Evolutionary conservation across 2,329 filamentous ascomycete genomes (phyloP), one percentile per base, ranked within the genome.

Genomic region (Helotiales sp.): DNA sequence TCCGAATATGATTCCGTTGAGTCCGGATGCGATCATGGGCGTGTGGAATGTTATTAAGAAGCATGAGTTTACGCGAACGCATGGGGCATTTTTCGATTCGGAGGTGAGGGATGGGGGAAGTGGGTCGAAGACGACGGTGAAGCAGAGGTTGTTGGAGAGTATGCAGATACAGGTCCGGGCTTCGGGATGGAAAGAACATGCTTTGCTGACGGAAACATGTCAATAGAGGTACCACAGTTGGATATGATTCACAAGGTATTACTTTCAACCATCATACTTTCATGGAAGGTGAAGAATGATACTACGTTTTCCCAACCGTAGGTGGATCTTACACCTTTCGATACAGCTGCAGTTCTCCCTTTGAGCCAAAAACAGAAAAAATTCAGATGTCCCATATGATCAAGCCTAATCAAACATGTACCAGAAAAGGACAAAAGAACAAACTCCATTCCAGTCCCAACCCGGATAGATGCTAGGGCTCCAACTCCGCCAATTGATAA

Each of bases 1-100:
- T 70, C 89, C 89, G 1, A 92, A 93, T 76, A 83, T 84, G 86
- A 93, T 95, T 20, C 91, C 92, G 0, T 82, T 96, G 30, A 80
- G 84, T 1, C 87, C 90, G 0, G 80, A 84, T 0, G 88, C 88
- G 71, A 84, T 95, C 54, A 79, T 83, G 65, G 79, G 82, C 32
- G 94, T 96, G 80, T 96, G 92, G 91, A 78, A 80, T n/a, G 82
- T 88, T 0, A 75, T 95, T 61, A 85, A 85, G 75, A 78, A 81
- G 5, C 85, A 88, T 67, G 82, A 88, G 1, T 94, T 93, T 71
- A 80, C 79, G 13, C 86, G 86, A 67, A 89, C 91, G 6, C 88
- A 92, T 77, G 90, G 91, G 0, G 87, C 86, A 0, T 93, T 94
- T 69, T 73, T 82, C 2, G 87, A 86, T 0, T 83, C 84, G 74